Base-by-base conservation (phyloP, 805 yeast genomes). In the Lipomyces mesembrius region DNA sequence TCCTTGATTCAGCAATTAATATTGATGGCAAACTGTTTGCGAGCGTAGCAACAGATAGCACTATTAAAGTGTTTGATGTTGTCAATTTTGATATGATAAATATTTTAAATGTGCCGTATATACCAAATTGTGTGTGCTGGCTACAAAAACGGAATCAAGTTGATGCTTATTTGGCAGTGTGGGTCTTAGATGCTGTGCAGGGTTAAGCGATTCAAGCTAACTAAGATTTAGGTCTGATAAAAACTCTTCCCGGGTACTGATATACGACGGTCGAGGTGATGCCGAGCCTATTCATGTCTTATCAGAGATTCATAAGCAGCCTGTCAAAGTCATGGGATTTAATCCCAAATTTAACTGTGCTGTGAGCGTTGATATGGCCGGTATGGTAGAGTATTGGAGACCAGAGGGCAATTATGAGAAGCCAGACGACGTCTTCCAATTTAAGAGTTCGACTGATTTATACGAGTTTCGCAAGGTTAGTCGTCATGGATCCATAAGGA, bases 391-490 rank as follows among this genome's bases (percentile, higher is more conserved):
- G 67, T 79, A 79, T 63, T 79, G 82, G 82, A 67, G 63, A 7
- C 74, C 77, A 2, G 57, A 43, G n/a, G 55, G 49, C 35, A 65
- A 68, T 5, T 57, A 63, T 51, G 64, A 68, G 27, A 65, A 68
- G 54, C 78, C 79, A 2, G 59, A 57, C 34, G 63, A 61, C 37
- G 71, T 71, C 25, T 83, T 80, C 72, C 75, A 75, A 49, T 70
- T 73, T 67, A 82, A 83, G 68, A 75, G 81, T 39, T 73, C 77
- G 54, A 83, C 85, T 0, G 80, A 81, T 66, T 69, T 79, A 20
- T 77, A 79, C 65, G 79, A 77, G 20, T 70, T 81, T 57, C 69
- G 79, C 25, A 81, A 80, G 55, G 55, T 52, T 52, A 29, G 55
- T 14, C 27, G n/a, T 22, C 55, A 52, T 9, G 20, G 20, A 14